Conservation (phyloP, 129 eudicot genomes). For the Artemisia annua region DNA sequence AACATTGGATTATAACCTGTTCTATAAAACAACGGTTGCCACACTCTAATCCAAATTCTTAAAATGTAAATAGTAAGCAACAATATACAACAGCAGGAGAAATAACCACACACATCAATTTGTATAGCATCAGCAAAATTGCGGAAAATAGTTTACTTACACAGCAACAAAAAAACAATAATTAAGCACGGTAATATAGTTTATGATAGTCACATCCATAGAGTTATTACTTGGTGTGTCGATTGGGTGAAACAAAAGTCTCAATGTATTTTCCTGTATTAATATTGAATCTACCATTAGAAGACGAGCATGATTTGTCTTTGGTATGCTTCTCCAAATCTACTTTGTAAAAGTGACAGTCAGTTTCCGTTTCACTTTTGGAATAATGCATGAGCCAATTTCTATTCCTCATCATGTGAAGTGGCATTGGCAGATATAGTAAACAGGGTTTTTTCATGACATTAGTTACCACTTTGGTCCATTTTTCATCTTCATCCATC, state of each 20-base stretch:
- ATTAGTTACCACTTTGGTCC: background rate
- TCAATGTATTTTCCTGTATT: slow-evolving; percentile 2
- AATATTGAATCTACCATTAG: background rate
- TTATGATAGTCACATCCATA: no score
- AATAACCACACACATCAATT: no score
- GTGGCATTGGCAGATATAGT: background rate
- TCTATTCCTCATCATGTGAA: slow-evolving; percentile 10
- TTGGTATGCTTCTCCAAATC: slow-evolving; percentile 7
- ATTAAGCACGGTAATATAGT: background rate
- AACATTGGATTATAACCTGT: no score
- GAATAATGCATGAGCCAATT: slow-evolving; percentile 7
- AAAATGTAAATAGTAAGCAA: no score
- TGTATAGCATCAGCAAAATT: no score
- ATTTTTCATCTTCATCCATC: slow-evolving; percentile 6
- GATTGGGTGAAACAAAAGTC: slow-evolving; percentile 14
- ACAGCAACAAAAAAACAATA: background rate
- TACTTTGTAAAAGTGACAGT: slow-evolving; percentile 2
- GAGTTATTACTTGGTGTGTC: background rate
- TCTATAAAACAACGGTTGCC: no score
- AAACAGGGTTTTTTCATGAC: background rate
- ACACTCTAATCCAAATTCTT: no score
- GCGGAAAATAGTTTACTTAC: background rate
- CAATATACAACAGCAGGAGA: no score
- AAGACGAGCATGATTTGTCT: background rate
- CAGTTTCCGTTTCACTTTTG: background rate